Conservation (phyloP, 2,329 filamentous ascomycete species). For the Chaetomium sp. region DNA sequence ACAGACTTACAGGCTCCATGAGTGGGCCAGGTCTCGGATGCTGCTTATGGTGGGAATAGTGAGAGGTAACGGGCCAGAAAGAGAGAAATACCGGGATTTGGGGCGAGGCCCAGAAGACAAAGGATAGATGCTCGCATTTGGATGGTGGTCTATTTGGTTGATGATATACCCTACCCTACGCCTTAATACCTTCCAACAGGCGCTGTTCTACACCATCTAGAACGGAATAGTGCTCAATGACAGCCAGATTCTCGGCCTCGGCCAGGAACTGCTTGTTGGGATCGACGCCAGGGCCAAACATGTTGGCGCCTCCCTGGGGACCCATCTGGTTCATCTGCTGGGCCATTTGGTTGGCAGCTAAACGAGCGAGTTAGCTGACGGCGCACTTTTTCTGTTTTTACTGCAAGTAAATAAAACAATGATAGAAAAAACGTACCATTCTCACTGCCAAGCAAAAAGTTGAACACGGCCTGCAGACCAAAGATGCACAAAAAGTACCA, state of each 20-base stretch:
- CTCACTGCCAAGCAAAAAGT: slow-evolving; percentile 91
- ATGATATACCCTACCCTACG: slow-evolving; percentile 25
- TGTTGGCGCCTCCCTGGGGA: slow-evolving; percentile 55
- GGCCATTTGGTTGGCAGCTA: slow-evolving; percentile 85
- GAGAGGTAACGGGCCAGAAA: neutral
- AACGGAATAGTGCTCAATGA: slow-evolving; percentile 89
- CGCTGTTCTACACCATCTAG: slow-evolving; percentile 83
- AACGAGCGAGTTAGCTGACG: neutral
- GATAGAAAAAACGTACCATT: slow-evolving; percentile 60
- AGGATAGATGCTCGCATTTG: neutral
- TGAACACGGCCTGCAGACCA: slow-evolving; percentile 92
- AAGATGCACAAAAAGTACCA: slow-evolving; percentile 99
- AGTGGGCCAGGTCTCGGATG: slow-evolving; percentile 55
- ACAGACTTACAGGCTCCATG: slow-evolving; percentile 62
- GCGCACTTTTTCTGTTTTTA: too few relatives aligned
- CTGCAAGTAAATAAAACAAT: neutral
- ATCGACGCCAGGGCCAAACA: slow-evolving; percentile 89
- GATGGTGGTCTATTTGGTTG: slow-evolving; percentile 6
- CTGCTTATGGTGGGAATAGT: slow-evolving; percentile 56
- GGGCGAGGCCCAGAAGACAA: neutral
- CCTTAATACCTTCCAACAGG: slow-evolving; percentile 54
- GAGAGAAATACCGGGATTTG: neutral
- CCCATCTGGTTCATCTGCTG: slow-evolving; percentile 84
- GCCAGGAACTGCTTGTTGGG: slow-evolving; percentile 90
- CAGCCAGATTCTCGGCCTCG: slow-evolving; percentile 92